Percentiles rank a stretch among this genome's conserved stretches.
Evolutionary conservation across 176 grass and related monocot genomes (phyloP).

Genomic region (Eragrostis nindensis): DNA sequence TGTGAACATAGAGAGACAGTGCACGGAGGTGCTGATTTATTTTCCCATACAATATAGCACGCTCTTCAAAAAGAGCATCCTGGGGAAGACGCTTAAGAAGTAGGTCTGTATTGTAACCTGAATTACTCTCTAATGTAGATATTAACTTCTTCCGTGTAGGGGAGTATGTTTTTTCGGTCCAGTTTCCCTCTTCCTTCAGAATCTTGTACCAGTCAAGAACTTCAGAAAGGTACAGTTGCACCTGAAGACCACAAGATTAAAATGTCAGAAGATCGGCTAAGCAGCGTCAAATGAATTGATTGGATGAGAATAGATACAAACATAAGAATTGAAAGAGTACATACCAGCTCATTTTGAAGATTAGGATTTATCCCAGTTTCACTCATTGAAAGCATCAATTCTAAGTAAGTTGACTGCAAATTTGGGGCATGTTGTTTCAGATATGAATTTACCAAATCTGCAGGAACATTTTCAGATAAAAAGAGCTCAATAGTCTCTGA

Average conservation of each 20-base stretch:
- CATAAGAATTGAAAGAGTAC: slow-evolving; percentile 22
- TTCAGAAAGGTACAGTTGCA: slow-evolving; percentile 98
- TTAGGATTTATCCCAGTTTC: slow-evolving; percentile 91
- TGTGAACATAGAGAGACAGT: slow-evolving; percentile 96
- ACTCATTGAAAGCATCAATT: slow-evolving; percentile 96
- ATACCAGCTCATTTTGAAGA: slow-evolving; percentile 98
- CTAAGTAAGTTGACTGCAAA: slow-evolving; percentile 97
- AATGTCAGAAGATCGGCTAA: slow-evolving; percentile 34
- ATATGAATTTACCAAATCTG: slow-evolving; percentile 99
- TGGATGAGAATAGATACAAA: slow-evolving; percentile 11
- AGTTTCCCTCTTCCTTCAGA: slow-evolving; percentile 86
- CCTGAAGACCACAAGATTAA: slow-evolving; percentile 55
- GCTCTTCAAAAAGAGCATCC: slow-evolving; percentile 95
- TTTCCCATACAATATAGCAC: slow-evolving; percentile 92
- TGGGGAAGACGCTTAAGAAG: slow-evolving; percentile 85
- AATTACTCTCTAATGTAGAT: slow-evolving; percentile 81
- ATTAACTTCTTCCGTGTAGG: slow-evolving; percentile 92
- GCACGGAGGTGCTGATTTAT: slow-evolving; percentile 91
- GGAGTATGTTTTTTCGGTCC: slow-evolving; percentile 86
- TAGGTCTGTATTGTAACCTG: slow-evolving; percentile 85
- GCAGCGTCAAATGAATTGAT: slow-evolving; percentile 29
- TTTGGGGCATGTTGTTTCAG: slow-evolving; percentile 95
- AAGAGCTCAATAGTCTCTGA: slow-evolving; percentile 97
- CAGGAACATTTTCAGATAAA: slow-evolving; percentile 97
- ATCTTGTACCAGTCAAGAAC: slow-evolving; percentile 87